These are phyloP conservation scores for Neurospora tetrasperma DNA, from an alignment of 495 filamentous ascomycete species.

Conservation along the genomic window DNA sequence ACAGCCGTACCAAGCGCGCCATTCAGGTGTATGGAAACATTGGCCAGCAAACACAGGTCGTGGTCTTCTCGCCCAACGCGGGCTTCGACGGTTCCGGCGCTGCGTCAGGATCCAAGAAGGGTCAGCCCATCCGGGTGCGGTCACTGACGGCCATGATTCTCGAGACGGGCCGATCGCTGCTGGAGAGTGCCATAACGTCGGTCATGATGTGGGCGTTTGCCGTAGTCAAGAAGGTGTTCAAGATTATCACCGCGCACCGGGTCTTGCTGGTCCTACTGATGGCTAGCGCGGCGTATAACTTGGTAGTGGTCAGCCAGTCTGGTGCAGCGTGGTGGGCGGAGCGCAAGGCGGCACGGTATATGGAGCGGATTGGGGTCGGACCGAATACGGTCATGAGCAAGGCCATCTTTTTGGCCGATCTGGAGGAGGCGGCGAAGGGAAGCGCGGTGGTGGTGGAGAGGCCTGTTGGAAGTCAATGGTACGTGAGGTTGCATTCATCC, in stretches of 20 bases:
- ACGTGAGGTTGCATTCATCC: not conserved
- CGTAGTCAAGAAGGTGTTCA: conserved; percentile 51
- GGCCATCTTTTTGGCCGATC: conserved; percentile 71
- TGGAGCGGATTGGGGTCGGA: conserved; percentile 67
- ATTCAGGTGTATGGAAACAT: conserved; percentile 84
- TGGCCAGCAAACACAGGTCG: conserved; percentile 56
- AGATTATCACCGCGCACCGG: conserved; percentile 61
- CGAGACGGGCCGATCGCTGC: conserved; percentile 56
- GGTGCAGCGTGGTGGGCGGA: conserved; percentile 76
- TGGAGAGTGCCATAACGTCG: conserved; percentile 59
- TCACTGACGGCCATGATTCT: conserved; percentile 58
- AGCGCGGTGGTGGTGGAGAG: conserved; percentile 9
- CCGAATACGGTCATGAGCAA: conserved; percentile 74
- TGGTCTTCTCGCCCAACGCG: conserved; percentile 47
- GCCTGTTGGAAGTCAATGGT: conserved; percentile 36
- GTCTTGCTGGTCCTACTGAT: conserved; percentile 59
- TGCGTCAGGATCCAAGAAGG: conserved; percentile 19
- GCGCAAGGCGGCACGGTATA: conserved; percentile 64
- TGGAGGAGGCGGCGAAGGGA: conserved; percentile 55
- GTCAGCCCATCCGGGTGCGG: conserved; percentile 53
- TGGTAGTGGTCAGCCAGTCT: conserved; percentile 57
- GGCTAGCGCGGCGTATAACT: conserved; percentile 58
- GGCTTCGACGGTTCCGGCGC: conserved; percentile 25
- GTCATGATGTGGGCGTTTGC: conserved; percentile 65
- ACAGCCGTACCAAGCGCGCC: conserved; percentile 81